Base-by-base conservation (phyloP, 495 filamentous ascomycete genomes). In the Aspergillus bertholletiae region DNA sequence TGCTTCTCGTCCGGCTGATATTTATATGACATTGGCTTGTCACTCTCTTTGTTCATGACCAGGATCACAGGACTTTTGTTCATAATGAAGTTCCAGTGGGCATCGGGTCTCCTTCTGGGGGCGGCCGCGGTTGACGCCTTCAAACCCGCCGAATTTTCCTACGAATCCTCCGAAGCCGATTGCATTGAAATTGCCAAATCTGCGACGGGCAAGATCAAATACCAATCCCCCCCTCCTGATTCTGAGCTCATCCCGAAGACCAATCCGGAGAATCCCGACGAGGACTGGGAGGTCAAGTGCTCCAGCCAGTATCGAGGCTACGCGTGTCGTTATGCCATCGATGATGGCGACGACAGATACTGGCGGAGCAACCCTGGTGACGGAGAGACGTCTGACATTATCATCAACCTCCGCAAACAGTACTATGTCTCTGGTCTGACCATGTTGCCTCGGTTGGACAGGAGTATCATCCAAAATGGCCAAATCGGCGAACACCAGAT, bases 401-500 rank as follows among this genome's bases (percentile, higher is more conserved):
- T 41, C 0, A 9, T 51, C 15, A 34, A 51, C 27, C 48, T 51
- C 6, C 17, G 21, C 4, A n/a, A n/a, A 20, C n/a, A 20, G 13
- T 26, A 46, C 18, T 55, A 56, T 17, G 55, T 68, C 20, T 61
- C 46, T 35, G 63, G 51, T 17, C 11, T 62, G 9, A 46, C 49
- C 17, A 48, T 68, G 46, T 47, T 62, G 21, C 75, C 75, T 30
- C 68, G 63, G 11, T 55, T 67, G 37, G 71, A 74, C 28, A 51
- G 49, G 7, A 51, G 9, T 6, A 3, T 20, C 8, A 48, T 18
- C 2, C 37, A n/a, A n/a, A n/a, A 40, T 43, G 74, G 73, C 5
- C 64, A 65, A 34, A 78, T 80, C 39, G 66, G 66, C 18, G 57
- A 71, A 30, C 74, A 80, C 49, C 55, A 55, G n/a, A 59, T 80